Evolutionary conservation across 2,329 filamentous ascomycete genomes (phyloP).

Genomic region (Colletotrichum sp.): DNA sequence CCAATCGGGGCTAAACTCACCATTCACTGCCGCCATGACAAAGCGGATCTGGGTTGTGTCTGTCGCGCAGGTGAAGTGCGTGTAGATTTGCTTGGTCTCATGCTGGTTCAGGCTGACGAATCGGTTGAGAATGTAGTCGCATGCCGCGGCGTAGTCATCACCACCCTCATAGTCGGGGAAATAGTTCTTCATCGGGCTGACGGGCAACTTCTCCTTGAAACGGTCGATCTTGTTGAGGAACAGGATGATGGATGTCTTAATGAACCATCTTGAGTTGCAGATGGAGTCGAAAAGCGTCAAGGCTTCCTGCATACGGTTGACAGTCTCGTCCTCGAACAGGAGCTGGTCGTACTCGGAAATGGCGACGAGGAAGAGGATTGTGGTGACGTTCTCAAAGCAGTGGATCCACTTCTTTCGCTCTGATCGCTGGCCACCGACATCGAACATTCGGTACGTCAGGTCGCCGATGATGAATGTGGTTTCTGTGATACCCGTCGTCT

Average conservation of each 20-base stretch:
- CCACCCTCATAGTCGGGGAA: slow-evolving; percentile 94
- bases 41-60: slow-evolving; percentile 99
- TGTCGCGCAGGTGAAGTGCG: slow-evolving; percentile 98
- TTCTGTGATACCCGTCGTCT: slow-evolving; percentile 97
- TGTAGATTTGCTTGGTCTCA: slow-evolving; percentile 99
- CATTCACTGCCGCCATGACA: slow-evolving; percentile 99
- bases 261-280: slow-evolving; percentile 89
- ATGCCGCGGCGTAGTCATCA: slow-evolving; percentile 92
- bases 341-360: slow-evolving; percentile 98
- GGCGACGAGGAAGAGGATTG: slow-evolving; percentile 94
- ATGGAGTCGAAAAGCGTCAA: slow-evolving; percentile 87
- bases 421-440: slow-evolving; percentile 93
- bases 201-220: slow-evolving; percentile 84
- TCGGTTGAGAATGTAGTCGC: slow-evolving; percentile 98
- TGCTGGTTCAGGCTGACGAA: slow-evolving; percentile 99
- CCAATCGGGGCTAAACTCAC: slow-evolving; percentile 55
- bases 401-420: slow-evolving; percentile 99
- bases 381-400: slow-evolving; percentile 97
- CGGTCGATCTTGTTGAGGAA: slow-evolving; percentile 92
- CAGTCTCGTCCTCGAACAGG: slow-evolving; percentile 93
- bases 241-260: slow-evolving; percentile 86
- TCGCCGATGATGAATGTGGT: slow-evolving; percentile 96
- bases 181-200: slow-evolving; percentile 87
- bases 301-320: slow-evolving; percentile 93
- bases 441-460: slow-evolving; percentile 96